Evolutionary conservation across 495 filamentous ascomycete species (phyloP).

Genomic region (Penicillium mononematosum): DNA sequence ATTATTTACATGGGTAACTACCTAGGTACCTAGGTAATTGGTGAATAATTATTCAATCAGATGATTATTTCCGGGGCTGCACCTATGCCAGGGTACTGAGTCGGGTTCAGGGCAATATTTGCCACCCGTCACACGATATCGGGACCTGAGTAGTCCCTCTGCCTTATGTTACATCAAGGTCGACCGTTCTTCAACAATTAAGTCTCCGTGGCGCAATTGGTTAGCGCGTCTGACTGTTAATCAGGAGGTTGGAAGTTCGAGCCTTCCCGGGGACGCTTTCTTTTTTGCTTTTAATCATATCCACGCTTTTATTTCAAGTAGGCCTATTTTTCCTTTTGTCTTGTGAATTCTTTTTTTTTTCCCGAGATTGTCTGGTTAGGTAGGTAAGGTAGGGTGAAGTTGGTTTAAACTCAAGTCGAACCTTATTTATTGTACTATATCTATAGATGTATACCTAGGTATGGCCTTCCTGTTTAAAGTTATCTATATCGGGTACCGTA

Average conservation of each 20-base stretch:
- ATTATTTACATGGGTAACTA: neutral
- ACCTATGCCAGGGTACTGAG: too few relatives aligned
- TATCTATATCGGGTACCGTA: too few relatives aligned
- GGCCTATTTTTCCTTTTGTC: neutral
- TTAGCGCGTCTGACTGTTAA: conserved; percentile 52
- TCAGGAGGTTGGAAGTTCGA: conserved; percentile 50
- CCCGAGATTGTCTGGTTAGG: neutral
- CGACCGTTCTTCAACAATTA: neutral
- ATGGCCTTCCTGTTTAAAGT: too few relatives aligned
- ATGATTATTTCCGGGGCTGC: too few relatives aligned
- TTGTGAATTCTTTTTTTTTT: neutral
- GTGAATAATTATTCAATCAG: neutral
- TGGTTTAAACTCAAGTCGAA: too few relatives aligned
- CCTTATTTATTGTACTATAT: too few relatives aligned
- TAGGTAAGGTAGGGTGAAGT: neutral
- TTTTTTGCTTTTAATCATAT: conserved; percentile 17
- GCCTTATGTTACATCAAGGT: neutral
- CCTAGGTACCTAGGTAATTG: too few relatives aligned
- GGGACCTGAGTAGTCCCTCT: too few relatives aligned
- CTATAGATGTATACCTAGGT: too few relatives aligned
- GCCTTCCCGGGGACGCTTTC: conserved; percentile 37
- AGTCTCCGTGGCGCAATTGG: conserved; percentile 47
- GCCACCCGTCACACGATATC: too few relatives aligned
- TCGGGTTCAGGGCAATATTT: too few relatives aligned
- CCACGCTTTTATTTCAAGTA: too few relatives aligned